Conservation (phyloP, 768 basidiomycete genomes). For the Ramaria sp. region DNA sequence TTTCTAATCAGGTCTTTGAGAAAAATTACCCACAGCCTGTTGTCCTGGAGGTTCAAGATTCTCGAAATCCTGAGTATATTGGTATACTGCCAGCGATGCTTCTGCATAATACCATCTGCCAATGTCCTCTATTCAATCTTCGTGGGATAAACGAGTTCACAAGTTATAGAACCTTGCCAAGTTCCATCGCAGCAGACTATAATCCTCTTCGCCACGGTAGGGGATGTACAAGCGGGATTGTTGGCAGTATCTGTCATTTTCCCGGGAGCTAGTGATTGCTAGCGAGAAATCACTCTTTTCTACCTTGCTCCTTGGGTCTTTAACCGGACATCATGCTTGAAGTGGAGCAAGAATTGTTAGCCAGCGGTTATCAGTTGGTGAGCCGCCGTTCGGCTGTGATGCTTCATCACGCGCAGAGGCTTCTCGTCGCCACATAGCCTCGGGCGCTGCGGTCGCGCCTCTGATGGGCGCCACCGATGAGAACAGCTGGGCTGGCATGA, state of each 20-base stretch:
- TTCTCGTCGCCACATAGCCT: too few relatives aligned
- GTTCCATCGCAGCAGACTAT: slow-evolving; percentile 61
- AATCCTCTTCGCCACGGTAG: slow-evolving; percentile 40
- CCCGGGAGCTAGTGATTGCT: too few relatives aligned
- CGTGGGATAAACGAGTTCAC: not conserved
- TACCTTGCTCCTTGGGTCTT: slow-evolving; percentile 6
- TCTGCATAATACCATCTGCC: slow-evolving; percentile 30
- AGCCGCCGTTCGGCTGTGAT: too few relatives aligned
- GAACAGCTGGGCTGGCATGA: too few relatives aligned
- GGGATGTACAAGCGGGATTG: not conserved
- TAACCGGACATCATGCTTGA: not conserved
- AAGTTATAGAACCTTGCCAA: slow-evolving; percentile 26
- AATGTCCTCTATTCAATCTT: not conserved
- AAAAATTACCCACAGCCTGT: slow-evolving; percentile 17
- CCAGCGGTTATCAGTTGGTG: too few relatives aligned
- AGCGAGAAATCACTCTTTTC: too few relatives aligned
- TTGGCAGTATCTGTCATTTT: too few relatives aligned
- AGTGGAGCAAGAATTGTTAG: too few relatives aligned
- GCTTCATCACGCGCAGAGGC: too few relatives aligned
- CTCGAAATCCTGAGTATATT: slow-evolving; percentile 20
- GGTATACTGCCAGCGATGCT: slow-evolving; percentile 13
- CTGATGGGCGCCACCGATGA: too few relatives aligned
- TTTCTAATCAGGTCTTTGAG: not conserved
- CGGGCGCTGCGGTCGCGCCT: too few relatives aligned
- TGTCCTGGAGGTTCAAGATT: slow-evolving; percentile 21